Evolutionary conservation across 768 basidiomycete genomes (phyloP).

Genomic region (Tulasnella sp.): DNA sequence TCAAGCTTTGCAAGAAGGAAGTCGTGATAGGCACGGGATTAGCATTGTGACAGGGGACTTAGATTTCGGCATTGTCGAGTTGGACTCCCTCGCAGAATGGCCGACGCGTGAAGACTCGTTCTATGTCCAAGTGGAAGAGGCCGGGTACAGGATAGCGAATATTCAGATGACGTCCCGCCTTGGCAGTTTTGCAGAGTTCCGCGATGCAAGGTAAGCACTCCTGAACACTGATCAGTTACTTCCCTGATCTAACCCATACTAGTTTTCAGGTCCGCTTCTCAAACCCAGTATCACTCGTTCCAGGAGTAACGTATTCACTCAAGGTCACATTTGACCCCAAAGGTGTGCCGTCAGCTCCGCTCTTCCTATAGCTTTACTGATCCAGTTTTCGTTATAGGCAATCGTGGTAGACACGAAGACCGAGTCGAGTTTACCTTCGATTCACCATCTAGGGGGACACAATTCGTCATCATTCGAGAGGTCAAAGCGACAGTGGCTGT

Average conservation of each 20-base stretch:
- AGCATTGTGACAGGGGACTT: background rate
- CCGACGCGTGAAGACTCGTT: background rate
- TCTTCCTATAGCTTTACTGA: too few relatives aligned
- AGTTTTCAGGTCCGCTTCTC: conserved; percentile 1
- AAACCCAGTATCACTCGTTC: background rate
- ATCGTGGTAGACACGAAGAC: conserved; percentile 29
- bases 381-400: background rate
- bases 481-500: conserved; percentile 17
- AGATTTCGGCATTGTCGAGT: conserved; percentile 19
- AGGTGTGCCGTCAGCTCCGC: too few relatives aligned
- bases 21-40: background rate
- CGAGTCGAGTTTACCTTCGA: conserved; percentile 24
- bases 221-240: background rate
- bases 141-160: background rate
- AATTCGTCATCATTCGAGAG: conserved; percentile 17
- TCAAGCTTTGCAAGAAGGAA: background rate
- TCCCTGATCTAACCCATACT: background rate
- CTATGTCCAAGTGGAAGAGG: background rate
- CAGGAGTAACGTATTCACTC: background rate
- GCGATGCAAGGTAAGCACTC: background rate
- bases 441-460: background rate
- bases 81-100: background rate
- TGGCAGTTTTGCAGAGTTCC: background rate
- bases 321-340: conserved; percentile 23
- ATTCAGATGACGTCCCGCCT: background rate